These are phyloP conservation scores for Huntiella moniliformis DNA, from an alignment of 2,329 filamentous ascomycete species.

Conservation along the genomic window DNA sequence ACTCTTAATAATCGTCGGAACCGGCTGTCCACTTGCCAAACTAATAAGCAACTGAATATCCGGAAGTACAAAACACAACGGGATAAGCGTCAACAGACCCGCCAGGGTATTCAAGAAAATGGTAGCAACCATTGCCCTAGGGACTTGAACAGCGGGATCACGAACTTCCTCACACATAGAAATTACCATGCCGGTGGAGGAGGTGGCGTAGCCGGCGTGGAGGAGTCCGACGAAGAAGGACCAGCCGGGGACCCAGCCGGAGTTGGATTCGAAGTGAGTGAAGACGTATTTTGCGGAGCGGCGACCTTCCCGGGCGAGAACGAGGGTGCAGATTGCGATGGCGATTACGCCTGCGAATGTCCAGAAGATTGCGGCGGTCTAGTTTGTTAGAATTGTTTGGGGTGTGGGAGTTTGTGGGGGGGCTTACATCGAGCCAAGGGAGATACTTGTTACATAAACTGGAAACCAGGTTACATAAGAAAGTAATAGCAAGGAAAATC, in stretches of 20 bases:
- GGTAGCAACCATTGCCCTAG: constrained; percentile 53
- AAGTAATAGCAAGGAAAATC: constrained; percentile 50
- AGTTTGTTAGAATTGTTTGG: constrained; percentile 1
- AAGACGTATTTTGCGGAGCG: constrained; percentile 45
- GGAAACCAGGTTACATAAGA: constrained; percentile 46
- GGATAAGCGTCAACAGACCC: constrained; percentile 49
- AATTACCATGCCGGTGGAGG: constrained; percentile 63
- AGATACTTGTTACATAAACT: constrained; percentile 48
- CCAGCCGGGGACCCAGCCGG: constrained; percentile 54
- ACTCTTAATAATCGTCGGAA: constrained; percentile 43
- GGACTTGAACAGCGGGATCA: constrained; percentile 46
- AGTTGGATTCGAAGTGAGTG: constrained; percentile 46
- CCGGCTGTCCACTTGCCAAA: constrained; percentile 39
- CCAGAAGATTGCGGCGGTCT: constrained; percentile 58
- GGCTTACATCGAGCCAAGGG: constrained; percentile 48
- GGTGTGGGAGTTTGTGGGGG: not conserved
- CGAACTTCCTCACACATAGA: constrained; percentile 60
- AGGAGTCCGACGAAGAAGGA: constrained; percentile 55
- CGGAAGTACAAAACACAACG: constrained; percentile 50
- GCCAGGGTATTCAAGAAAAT: constrained; percentile 47
- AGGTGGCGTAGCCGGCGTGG: constrained; percentile 55
- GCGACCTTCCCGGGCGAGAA: constrained; percentile 49
- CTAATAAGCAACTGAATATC: constrained; percentile 35
- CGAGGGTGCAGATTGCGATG: constrained; percentile 42
- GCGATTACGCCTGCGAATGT: constrained; percentile 53